Percentiles rank a stretch among this genome's conserved stretches.
Evolutionary conservation across 805 yeast genomes (phyloP).

Genomic region (Teunomyces cretensis): DNA sequence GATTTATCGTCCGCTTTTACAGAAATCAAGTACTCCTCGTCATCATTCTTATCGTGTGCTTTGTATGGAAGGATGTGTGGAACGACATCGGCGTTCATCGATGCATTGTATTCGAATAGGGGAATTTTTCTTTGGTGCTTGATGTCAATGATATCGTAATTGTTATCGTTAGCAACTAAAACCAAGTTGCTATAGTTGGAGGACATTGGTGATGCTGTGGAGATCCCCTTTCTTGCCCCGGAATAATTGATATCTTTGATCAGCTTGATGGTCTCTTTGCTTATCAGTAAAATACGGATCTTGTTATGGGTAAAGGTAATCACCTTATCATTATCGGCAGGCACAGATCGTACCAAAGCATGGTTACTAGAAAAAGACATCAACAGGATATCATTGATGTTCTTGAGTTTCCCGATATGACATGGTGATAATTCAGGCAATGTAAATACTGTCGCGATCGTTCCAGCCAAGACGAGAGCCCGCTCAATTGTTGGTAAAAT

Average conservation of each 20-base stretch:
- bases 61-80: slow-evolving; percentile 26
- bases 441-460: slow-evolving; percentile 23
- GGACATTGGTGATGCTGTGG: slow-evolving; percentile 25
- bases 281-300: slow-evolving; percentile 32
- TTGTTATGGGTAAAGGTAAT: slow-evolving; percentile 29
- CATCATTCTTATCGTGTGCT: slow-evolving; percentile 14
- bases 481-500: slow-evolving; percentile 24
- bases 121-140: slow-evolving; percentile 33
- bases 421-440: slow-evolving; percentile 41
- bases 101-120: slow-evolving; percentile 29
- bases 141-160: slow-evolving; percentile 39
- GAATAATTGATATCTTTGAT: slow-evolving; percentile 33
- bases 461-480: slow-evolving; percentile 27
- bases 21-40: slow-evolving; percentile 32
- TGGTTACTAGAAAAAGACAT: slow-evolving; percentile 1
- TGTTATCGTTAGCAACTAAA: slow-evolving; percentile 30
- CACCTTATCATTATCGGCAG: slow-evolving; percentile 21
- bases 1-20: slow-evolving; percentile 32
- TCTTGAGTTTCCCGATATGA: slow-evolving; percentile 35
- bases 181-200: slow-evolving; percentile 30
- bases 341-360: neutral
- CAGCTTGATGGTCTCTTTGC: slow-evolving; percentile 25
- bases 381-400: slow-evolving; percentile 30
- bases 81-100: slow-evolving; percentile 5
- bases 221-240: slow-evolving; percentile 25